These are phyloP conservation scores for Aspergillus aculeatinus DNA, from an alignment of 2,329 filamentous ascomycete genomes.

Conservation along the genomic window DNA sequence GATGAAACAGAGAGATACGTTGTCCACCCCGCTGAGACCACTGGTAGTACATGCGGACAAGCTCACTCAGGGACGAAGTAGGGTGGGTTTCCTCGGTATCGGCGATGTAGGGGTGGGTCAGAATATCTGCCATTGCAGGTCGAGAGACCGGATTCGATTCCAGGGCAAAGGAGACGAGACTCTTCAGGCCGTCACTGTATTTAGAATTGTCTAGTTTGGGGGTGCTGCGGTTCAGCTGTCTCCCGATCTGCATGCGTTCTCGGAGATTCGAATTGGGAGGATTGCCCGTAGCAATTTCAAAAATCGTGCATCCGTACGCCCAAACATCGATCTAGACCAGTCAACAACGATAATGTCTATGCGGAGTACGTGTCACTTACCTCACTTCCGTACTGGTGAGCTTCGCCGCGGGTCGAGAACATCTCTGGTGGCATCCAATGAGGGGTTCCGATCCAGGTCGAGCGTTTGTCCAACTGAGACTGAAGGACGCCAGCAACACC, in stretches of 20 bases:
- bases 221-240: slow-evolving; percentile 44
- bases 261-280: slow-evolving; percentile 50
- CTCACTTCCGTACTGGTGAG: slow-evolving; percentile 49
- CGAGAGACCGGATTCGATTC: slow-evolving; percentile 45
- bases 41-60: slow-evolving; percentile 50
- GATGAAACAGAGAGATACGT: slow-evolving; percentile 58
- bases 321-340: slow-evolving; percentile 48
- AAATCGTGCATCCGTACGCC: slow-evolving; percentile 52
- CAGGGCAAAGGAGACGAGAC: slow-evolving; percentile 46
- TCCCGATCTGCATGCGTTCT: slow-evolving; percentile 49
- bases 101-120: slow-evolving; percentile 48
- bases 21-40: slow-evolving; percentile 52
- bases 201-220: slow-evolving; percentile 44
- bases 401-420: slow-evolving; percentile 41
- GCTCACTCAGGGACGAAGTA: slow-evolving; percentile 44
- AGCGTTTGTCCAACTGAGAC: slow-evolving; percentile 59
- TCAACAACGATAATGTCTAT: slow-evolving; percentile 8
- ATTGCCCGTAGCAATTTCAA: slow-evolving; percentile 50
- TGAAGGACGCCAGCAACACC: slow-evolving; percentile 64
- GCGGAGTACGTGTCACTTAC: slow-evolving; percentile 26
- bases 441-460: slow-evolving; percentile 65
- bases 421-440: slow-evolving; percentile 68
- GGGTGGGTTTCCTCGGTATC: slow-evolving; percentile 46
- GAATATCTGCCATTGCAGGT: slow-evolving; percentile 48
- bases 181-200: slow-evolving; percentile 47